Percentiles rank a stretch among this genome's conserved stretches.
Evolutionary conservation across 2,329 filamentous ascomycete genomes (phyloP).

Genomic region (Phyllosticta ampelicida): DNA sequence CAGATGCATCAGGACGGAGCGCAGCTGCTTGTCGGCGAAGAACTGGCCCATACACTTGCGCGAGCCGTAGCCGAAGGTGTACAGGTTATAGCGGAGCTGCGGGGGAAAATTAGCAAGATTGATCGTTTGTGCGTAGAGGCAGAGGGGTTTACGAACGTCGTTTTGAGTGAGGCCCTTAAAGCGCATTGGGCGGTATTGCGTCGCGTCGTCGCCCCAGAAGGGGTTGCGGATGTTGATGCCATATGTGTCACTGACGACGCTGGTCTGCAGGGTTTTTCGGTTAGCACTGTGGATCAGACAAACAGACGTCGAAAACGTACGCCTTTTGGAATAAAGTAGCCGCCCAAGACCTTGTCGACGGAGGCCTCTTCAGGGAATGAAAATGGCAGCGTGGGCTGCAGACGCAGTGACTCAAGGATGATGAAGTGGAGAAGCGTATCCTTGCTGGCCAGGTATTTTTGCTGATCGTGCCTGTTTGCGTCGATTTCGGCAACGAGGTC

Average conservation of each 20-base stretch:
- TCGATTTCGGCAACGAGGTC: slow-evolving; percentile 6
- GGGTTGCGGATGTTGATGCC: slow-evolving; percentile 11
- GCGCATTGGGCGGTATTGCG: slow-evolving; percentile 2
- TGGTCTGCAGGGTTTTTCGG: not conserved
- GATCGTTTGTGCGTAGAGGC: not conserved
- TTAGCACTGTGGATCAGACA: not conserved
- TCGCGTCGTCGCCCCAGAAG: slow-evolving; percentile 9
- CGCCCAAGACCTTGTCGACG: slow-evolving; percentile 1
- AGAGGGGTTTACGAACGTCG: not conserved
- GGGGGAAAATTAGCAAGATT: not conserved
- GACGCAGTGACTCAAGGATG: slow-evolving; percentile 9
- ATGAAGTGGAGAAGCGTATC: slow-evolving; percentile 9
- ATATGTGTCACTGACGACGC: slow-evolving; percentile 6
- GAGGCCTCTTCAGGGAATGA: slow-evolving; percentile 7
- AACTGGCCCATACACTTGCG: slow-evolving; percentile 9
- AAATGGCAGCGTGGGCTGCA: slow-evolving; percentile 6
- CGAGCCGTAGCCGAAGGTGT: slow-evolving; percentile 5
- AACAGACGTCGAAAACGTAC: not conserved
- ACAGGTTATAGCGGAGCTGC: slow-evolving; percentile 10
- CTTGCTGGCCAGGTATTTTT: not conserved
- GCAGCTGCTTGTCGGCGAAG: slow-evolving; percentile 8
- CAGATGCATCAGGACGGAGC: slow-evolving; percentile 3
- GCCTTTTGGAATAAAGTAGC: slow-evolving; percentile 2
- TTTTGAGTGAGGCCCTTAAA: slow-evolving; percentile 3
- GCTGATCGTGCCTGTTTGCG: not conserved